Evolutionary conservation across 768 basidiomycete species (phyloP).

Genomic region (Boletus tomentosulus): DNA sequence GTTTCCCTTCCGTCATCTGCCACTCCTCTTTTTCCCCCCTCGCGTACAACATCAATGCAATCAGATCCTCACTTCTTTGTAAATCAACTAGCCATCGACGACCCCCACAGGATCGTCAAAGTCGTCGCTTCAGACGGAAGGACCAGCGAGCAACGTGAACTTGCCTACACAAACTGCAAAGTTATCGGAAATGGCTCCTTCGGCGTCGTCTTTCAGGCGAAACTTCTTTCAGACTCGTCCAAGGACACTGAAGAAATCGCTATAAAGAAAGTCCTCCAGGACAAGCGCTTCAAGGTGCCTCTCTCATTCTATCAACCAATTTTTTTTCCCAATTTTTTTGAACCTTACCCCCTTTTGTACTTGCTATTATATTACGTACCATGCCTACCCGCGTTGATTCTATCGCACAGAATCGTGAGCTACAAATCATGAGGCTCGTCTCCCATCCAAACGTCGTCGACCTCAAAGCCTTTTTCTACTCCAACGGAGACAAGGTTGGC

Average conservation of each 20-base stretch:
- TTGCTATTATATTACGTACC: not conserved
- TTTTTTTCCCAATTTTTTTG: slow-evolving; percentile 7
- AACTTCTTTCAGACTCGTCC: slow-evolving; percentile 60
- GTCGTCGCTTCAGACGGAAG: slow-evolving; percentile 96
- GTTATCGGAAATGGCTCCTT: slow-evolving; percentile 99
- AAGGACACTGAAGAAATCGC: slow-evolving; percentile 85
- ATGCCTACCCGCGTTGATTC: slow-evolving; percentile 12
- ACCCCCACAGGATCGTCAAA: slow-evolving; percentile 94
- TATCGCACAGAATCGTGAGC: slow-evolving; percentile 82
- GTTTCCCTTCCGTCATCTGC: slow-evolving; percentile 21
- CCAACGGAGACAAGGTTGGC: slow-evolving; percentile 96
- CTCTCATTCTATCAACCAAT: not conserved
- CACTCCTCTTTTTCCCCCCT: slow-evolving; percentile 32
- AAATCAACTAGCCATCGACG: slow-evolving; percentile 69
- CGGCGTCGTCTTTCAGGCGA: slow-evolving; percentile 97
- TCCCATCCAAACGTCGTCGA: slow-evolving; percentile 98
- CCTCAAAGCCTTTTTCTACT: slow-evolving; percentile 97
- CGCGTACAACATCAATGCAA: slow-evolving; percentile 21
- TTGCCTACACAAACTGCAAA: slow-evolving; percentile 96
- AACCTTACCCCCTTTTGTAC: not conserved
- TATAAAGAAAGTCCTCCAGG: slow-evolving; percentile 99
- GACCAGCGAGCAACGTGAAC: slow-evolving; percentile 79
- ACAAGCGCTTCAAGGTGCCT: slow-evolving; percentile 99
- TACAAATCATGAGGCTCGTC: slow-evolving; percentile 98
- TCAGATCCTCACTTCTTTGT: slow-evolving; percentile 22